Evolutionary conservation across 345 rosid species (phyloP), one percentile per base, ranked within the genome.

Genomic region (Camelina neglecta): DNA sequence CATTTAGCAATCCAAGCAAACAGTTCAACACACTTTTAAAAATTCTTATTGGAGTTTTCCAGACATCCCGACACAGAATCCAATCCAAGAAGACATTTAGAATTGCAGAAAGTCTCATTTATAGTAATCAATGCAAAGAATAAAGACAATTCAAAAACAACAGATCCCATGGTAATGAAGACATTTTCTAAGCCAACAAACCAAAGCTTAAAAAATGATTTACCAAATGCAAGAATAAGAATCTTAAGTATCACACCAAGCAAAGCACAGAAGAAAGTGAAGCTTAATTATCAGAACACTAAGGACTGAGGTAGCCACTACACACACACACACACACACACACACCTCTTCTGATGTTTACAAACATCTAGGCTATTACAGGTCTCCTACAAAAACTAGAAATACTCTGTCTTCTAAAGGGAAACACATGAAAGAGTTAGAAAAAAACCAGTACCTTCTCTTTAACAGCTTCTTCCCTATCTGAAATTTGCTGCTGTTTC

Each of bases 391-490:
- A 41, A 7, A 55, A 11, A 13, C 42, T 56, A 15, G 18, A 26
- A 11, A 11, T 16, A 36, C 12, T 31, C 3, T 26, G 7, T 50
- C 26, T 48, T 48, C 1, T 24, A 56, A 54, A 33, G 16, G 4
- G 18, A 58, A 57, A 44, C 11, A 8, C 3, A 36, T 5, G 1
- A 2, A 53, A 62, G 31, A 76, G 10, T 39, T 29, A 0, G 31
- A 29, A 29, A 29, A 0, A 41, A 70, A 49, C 10, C 16, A 66
- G 61, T 75, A 93, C 98, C 97, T 89, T 90, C 85, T 90, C 98
- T 81, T 93, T 93, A 1, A 90, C 88, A 60, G 84, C 89, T 72
- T 89, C 96, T 81, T 86, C 92, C 67, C 83, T 83, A 51, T 80
- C 77, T 1, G 87, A 83, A 60, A 83, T 64, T 13, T 76, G 91